Percentiles rank a stretch among this genome's conserved stretches.
phyloP scores from a whole-genome alignment of 371 early-diverging fungal genomes.

The Batkoa obscura region DNA sequence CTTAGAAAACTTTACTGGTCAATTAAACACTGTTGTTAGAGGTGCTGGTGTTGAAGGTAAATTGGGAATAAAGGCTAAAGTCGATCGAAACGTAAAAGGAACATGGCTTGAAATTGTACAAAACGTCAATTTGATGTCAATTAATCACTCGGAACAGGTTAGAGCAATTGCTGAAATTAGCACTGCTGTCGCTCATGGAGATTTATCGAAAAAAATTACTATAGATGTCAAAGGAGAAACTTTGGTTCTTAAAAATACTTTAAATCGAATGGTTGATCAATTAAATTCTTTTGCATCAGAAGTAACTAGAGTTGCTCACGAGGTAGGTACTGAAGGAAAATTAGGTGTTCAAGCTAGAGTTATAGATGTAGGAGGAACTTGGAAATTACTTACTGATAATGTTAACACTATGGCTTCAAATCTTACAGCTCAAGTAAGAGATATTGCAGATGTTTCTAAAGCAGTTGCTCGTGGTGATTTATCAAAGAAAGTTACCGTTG shows the following conservation, averaged over 20 bases:
- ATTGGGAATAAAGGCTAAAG: constrained; percentile 35
- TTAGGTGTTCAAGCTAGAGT: constrained; percentile 23
- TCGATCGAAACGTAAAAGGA: constrained; percentile 30
- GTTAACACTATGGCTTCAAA: constrained; percentile 32
- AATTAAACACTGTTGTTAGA: constrained; percentile 33
- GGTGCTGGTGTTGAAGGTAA: constrained; percentile 45
- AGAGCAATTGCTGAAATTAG: constrained; percentile 54
- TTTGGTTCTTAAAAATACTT: constrained; percentile 39
- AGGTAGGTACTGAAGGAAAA: constrained; percentile 30
- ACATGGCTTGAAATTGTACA: constrained; percentile 48
- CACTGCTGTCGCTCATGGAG: constrained; percentile 48
- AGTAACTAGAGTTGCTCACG: constrained; percentile 31
- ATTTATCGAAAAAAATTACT: constrained; percentile 41
- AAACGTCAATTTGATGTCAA: constrained; percentile 42
- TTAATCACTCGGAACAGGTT: constrained; percentile 42
- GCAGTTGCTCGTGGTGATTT: constrained; percentile 29
- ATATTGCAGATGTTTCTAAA: constrained; percentile 25
- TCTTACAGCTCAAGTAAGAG: constrained; percentile 27
- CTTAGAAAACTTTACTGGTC: constrained; percentile 26
- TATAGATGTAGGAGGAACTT: constrained; percentile 27
- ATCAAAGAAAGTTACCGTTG: constrained; percentile 20
- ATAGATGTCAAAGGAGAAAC: constrained; percentile 48
- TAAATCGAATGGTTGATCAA: constrained; percentile 43
- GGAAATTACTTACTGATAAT: constrained; percentile 31
- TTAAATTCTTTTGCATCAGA: constrained; percentile 21